Base-by-base conservation (phyloP, 148 eudicot species). In the Camellia japonica region DNA sequence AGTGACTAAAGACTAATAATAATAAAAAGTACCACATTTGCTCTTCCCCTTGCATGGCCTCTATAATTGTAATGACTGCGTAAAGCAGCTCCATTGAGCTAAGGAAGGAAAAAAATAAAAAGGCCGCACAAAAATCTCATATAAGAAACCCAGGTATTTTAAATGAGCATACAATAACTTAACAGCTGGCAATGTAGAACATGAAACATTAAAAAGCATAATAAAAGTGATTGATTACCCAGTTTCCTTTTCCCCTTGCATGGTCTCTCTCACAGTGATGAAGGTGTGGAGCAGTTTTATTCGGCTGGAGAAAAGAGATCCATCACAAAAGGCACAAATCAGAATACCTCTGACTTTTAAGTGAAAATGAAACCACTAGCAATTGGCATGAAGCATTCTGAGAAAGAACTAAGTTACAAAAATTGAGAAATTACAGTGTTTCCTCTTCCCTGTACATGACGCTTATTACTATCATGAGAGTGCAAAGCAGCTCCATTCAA, bases 41-140 rank as follows among this genome's bases (percentile, higher is more conserved):
- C 88, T 82, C 87, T 83, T 75, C 86, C 82, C 81, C 90, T 83
- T 3, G 75, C 87, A 76, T 83, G 87, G 61, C 85, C 87, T 79
- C 49, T 38, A 30, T 74, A 7, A 56, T 30, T 30, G 64, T 19
- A 19, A 47, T 41, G 46, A 58, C 44, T 74, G 20, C 11, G 10
- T 56, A 58, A 74, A 30, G 64, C 47, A 58, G 62, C 47, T 56
- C 77, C 77, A 56, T 74, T 55, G 46, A 74, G 47, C 77, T 74
- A 58, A 71, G 73, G 52, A 44, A 69, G 18, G 16, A 69, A 6
- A 16, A 10, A n/a, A 69, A 7, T 15, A 44, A 6, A 16, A 10
- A n/a, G 56, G 47, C 41, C 20, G 23, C 13, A 8, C 4, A 3
- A 46, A 19, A 18, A 71, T 7, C 10, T 49, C 14, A 6, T 16